A percentile compares a stretch with the other conserved stretches of the same genome.
Evolutionary conservation across 1,284 basidiomycete species (phyloP).

Genomic region (Polyporus tsugae): DNA sequence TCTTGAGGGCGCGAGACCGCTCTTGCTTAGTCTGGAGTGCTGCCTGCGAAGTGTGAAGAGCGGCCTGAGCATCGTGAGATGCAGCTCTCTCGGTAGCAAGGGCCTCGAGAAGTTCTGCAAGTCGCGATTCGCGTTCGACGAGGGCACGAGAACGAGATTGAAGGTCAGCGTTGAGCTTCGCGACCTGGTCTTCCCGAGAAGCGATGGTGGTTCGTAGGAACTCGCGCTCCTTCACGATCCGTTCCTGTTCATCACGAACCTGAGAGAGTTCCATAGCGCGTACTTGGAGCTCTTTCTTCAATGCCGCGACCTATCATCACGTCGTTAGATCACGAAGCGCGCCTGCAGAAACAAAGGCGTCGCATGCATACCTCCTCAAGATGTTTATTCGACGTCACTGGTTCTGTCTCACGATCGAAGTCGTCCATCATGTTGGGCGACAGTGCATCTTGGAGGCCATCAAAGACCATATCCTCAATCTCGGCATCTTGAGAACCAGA

Average conservation of each 20-base stretch:
- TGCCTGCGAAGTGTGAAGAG: background rate
- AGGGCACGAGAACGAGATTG: conserved; percentile 13
- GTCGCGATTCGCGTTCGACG: conserved; percentile 10
- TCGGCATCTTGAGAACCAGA: conserved; percentile 34
- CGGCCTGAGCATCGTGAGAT: background rate
- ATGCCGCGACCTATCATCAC: conserved; percentile 8
- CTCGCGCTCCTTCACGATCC: conserved; percentile 22
- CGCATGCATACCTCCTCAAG: conserved; percentile 8
- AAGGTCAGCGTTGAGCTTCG: conserved; percentile 18
- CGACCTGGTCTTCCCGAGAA: conserved; percentile 21
- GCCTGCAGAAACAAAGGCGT: background rate
- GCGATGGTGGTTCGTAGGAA: conserved; percentile 18
- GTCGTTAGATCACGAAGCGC: background rate
- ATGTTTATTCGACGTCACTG: background rate
- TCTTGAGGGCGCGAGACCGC: conserved; percentile 1
- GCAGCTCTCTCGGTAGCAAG: conserved; percentile 4
- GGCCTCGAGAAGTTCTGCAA: conserved; percentile 8
- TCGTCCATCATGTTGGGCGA: conserved; percentile 18
- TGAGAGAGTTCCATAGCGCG: conserved; percentile 16
- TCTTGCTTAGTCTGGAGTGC: conserved; percentile 10
- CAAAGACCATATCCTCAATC: conserved; percentile 21
- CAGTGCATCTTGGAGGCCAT: conserved; percentile 14
- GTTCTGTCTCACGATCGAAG: background rate
- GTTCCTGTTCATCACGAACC: conserved; percentile 22
- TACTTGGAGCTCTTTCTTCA: conserved; percentile 20